Evolutionary conservation across 2,329 filamentous ascomycete genomes (phyloP).

Genomic region (Exophiala calicioides): DNA sequence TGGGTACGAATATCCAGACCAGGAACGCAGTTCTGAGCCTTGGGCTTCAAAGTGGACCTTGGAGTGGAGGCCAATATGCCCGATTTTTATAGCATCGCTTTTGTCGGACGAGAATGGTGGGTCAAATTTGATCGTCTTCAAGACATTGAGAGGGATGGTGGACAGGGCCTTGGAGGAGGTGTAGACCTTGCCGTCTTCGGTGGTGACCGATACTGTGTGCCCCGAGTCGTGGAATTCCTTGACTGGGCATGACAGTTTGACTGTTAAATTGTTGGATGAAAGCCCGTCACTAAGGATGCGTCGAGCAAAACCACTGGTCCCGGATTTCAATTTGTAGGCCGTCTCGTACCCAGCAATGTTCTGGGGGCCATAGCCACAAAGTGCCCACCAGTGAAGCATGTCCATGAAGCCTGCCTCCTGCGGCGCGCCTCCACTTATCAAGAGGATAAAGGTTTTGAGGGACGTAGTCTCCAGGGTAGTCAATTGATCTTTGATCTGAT

Average conservation of each 20-base stretch:
- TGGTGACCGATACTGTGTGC: conserved; percentile 5
- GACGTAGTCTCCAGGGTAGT: conserved; percentile 42
- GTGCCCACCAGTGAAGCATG: conserved; percentile 51
- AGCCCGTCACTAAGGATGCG: conserved; percentile 49
- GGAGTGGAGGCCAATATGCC: conserved; percentile 25
- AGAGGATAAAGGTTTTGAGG: conserved; percentile 44
- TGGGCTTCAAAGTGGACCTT: conserved; percentile 31
- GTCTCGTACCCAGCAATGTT: conserved; percentile 42
- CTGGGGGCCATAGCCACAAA: conserved; percentile 44
- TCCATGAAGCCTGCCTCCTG: conserved; percentile 50
- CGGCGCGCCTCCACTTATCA: conserved; percentile 46
- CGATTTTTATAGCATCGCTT: conserved; percentile 27
- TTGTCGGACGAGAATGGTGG: conserved; percentile 27
- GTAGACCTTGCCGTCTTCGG: conserved; percentile 14
- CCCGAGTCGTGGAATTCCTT: conserved; percentile 24
- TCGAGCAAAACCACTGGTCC: conserved; percentile 49
- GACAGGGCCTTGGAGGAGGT: conserved; percentile 31
- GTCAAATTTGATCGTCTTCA: conserved; percentile 25
- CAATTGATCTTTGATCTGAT: conserved; percentile 41
- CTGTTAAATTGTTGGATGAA: conserved; percentile 40
- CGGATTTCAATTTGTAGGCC: conserved; percentile 45
- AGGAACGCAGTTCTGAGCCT: conserved; percentile 26
- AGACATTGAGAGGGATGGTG: conserved; percentile 33
- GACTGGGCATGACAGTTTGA: conserved; percentile 40
- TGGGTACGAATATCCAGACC: conserved; percentile 21